Conservation (phyloP, 176 grass and related monocot genomes). For the Pontederia crassipes region DNA sequence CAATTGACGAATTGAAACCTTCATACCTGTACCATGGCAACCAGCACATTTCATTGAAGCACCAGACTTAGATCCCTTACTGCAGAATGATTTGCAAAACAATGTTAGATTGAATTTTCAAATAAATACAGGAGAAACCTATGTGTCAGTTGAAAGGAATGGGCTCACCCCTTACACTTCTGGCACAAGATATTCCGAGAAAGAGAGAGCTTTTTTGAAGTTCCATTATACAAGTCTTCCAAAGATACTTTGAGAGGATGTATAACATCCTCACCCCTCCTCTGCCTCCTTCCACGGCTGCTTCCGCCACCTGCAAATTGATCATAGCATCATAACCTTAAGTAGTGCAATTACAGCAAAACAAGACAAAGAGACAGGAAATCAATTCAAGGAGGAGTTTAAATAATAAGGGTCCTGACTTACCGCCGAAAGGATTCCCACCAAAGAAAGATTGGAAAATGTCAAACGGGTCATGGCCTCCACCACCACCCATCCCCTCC, state of each 20-base stretch:
- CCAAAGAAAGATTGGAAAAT: conserved; percentile 99
- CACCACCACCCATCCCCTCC: conserved; percentile 93
- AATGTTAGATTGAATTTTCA: neutral
- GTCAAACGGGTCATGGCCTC: conserved; percentile 71
- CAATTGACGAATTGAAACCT: conserved; percentile 81
- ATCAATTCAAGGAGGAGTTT: neutral
- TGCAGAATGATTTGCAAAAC: conserved; percentile 11
- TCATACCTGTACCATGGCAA: conserved; percentile 95
- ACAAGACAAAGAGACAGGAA: neutral
- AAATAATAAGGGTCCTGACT: neutral
- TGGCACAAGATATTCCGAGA: conserved; percentile 79
- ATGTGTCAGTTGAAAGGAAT: no score
- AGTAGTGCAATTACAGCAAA: neutral
- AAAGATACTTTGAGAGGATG: conserved; percentile 91
- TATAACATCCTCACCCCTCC: conserved; percentile 91
- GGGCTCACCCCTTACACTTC: conserved; percentile 78
- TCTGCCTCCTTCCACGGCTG: conserved; percentile 86
- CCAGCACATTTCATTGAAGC: conserved; percentile 88
- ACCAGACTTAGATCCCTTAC: conserved; percentile 94
- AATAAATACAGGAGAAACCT: no score
- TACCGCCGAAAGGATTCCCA: conserved; percentile 61
- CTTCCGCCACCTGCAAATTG: conserved; percentile 56
- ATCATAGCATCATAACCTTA: conserved; percentile 3
- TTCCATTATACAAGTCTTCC: conserved; percentile 93
- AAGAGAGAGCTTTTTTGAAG: conserved; percentile 93